A percentile compares a stretch with the other conserved stretches of the same genome.
These are phyloP conservation scores for Tolypocladium ovalisporum DNA, from an alignment of 2,329 filamentous ascomycete species.

Conservation along the genomic window DNA sequence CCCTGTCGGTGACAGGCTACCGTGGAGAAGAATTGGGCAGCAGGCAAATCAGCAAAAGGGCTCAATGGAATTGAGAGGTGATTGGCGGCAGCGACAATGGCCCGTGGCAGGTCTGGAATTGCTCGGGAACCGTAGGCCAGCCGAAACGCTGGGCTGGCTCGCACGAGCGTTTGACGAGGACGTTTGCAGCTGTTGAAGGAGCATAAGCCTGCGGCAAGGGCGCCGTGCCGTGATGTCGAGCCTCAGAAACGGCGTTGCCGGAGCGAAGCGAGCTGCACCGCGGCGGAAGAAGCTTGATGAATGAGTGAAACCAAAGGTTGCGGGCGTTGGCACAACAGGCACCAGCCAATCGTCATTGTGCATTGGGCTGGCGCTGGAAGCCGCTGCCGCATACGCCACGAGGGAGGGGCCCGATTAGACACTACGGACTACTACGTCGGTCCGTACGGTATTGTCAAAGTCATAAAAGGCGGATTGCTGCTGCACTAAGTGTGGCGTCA, in stretches of 20 bases:
- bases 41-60: background rate
- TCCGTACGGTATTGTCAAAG: too few species aligned
- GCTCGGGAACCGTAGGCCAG: background rate
- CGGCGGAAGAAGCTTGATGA: background rate
- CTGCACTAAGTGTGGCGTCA: too few species aligned
- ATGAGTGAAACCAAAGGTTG: background rate
- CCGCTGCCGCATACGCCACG: background rate
- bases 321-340: background rate
- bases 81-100: background rate
- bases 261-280: too few species aligned
- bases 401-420: background rate
- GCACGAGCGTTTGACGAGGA: background rate
- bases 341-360: slow-evolving; percentile 5
- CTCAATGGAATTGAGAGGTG: background rate
- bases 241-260: background rate
- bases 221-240: background rate
- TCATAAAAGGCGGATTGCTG: too few species aligned
- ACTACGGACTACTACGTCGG: too few species aligned
- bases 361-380: background rate
- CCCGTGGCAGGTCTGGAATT: background rate
- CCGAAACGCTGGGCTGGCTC: background rate
- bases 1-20: background rate
- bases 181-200: background rate
- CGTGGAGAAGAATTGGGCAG: background rate
- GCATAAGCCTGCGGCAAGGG: background rate